phyloP scores from a whole-genome alignment of 192 early-diverging fungal genomes.

The Coemansia sp. region DNA sequence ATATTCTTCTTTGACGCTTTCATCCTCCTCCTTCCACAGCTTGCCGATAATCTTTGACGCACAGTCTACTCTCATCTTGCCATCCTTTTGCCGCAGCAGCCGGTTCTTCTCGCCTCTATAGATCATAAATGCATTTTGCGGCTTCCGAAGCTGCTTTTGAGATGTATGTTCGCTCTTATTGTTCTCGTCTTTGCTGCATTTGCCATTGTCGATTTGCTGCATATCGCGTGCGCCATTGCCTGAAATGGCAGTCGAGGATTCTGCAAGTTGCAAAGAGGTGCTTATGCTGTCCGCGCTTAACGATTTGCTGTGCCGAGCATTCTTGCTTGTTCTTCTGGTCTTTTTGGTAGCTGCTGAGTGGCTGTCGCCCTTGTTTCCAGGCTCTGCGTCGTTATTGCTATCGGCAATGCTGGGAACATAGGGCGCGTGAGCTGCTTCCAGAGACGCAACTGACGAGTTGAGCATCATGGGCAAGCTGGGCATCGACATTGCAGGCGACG shows the following conservation, averaged over 20 bases:
- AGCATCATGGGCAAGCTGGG: too few species aligned
- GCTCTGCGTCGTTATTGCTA: too few species aligned
- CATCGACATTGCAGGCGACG: too few species aligned
- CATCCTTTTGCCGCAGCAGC: constrained; percentile 16
- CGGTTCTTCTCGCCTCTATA: constrained; percentile 33
- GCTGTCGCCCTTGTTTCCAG: too few species aligned
- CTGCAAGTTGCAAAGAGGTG: too few species aligned
- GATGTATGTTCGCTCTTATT: background rate
- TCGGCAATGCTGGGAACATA: too few species aligned
- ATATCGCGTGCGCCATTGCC: background rate
- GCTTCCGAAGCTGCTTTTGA: constrained; percentile 30
- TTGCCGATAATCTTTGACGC: constrained; percentile 37
- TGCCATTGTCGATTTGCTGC: background rate
- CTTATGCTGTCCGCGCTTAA: too few species aligned
- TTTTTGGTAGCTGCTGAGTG: background rate
- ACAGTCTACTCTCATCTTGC: constrained; percentile 25
- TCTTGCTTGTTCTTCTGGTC: background rate
- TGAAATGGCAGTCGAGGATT: background rate
- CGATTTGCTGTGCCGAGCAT: background rate
- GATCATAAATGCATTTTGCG: constrained; percentile 45
- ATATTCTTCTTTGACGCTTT: constrained; percentile 20
- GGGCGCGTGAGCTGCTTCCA: too few species aligned
- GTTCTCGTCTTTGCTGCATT: background rate
- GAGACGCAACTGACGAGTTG: too few species aligned
- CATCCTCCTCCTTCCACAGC: constrained; percentile 26